A percentile compares a stretch with the other conserved stretches of the same genome.
Conservation (phyloP, 2,329 filamentous ascomycete species). For the Clarireedia paspali region DNA sequence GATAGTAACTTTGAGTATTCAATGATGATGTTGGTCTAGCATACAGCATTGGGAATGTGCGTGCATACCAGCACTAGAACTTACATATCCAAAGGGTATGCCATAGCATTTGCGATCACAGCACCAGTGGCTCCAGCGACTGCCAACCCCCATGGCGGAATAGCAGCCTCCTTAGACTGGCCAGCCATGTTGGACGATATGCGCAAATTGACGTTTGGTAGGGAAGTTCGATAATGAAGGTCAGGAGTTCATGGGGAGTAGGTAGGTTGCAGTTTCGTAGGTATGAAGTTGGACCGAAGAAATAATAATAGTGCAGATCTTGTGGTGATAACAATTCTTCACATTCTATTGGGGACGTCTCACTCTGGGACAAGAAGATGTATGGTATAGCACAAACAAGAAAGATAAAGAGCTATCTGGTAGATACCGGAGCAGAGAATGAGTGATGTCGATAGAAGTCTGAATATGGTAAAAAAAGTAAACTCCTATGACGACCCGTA, state of each 20-base stretch:
- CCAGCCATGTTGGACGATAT: constrained; percentile 19
- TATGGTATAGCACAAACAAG: too few relatives aligned
- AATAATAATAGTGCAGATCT: background rate
- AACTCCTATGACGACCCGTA: too few relatives aligned
- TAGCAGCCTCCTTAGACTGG: constrained; percentile 31
- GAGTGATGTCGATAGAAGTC: too few relatives aligned
- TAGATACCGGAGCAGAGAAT: too few relatives aligned
- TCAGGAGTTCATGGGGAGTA: too few relatives aligned
- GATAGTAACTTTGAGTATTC: background rate
- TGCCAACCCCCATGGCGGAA: constrained; percentile 90
- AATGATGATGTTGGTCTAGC: background rate
- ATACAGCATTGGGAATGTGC: constrained; percentile 4
- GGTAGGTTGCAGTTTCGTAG: background rate
- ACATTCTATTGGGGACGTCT: background rate
- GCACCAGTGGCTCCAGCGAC: constrained; percentile 89
- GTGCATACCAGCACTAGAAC: constrained; percentile 28
- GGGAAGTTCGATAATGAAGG: background rate
- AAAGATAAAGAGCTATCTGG: too few relatives aligned
- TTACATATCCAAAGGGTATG: constrained; percentile 96
- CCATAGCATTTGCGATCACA: constrained; percentile 87
- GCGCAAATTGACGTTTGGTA: background rate
- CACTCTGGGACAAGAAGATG: too few relatives aligned
- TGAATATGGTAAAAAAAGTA: too few relatives aligned
- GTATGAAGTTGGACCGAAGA: background rate
- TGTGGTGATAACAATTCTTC: background rate